A percentile compares a stretch with the other conserved stretches of the same genome.
phyloP scores from a whole-genome alignment of 1,139 yeast species.

The Diutina rugosa region DNA sequence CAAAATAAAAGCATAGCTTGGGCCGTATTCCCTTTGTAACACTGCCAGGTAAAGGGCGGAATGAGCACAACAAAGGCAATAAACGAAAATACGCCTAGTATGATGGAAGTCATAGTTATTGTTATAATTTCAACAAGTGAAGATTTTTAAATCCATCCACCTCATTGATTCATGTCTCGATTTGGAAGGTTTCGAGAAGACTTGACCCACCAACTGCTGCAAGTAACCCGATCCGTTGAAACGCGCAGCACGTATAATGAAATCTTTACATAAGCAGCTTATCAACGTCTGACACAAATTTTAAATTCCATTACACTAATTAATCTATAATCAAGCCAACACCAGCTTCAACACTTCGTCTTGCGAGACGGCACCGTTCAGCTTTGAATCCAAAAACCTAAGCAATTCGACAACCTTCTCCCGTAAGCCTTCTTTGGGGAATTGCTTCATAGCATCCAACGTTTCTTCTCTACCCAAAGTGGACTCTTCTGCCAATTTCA shows the following conservation, averaged over 20 bases:
- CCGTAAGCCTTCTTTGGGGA: constrained; percentile 55
- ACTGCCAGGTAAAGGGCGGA: not conserved
- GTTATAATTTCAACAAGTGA: too few relatives aligned
- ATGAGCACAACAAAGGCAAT: not conserved
- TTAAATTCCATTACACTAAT: not conserved
- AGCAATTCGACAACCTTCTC: constrained; percentile 55
- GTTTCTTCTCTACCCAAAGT: constrained; percentile 78
- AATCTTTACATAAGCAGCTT: too few relatives aligned
- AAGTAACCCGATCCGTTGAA: not conserved
- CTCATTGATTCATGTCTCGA: not conserved
- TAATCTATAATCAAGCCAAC: not conserved
- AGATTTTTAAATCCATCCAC: not conserved
- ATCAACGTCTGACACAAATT: not conserved
- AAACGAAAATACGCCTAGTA: not conserved
- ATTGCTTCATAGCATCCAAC: constrained; percentile 67
- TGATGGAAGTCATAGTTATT: not conserved
- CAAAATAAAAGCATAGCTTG: not conserved
- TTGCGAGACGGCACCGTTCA: not conserved
- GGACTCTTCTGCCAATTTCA: constrained; percentile 54
- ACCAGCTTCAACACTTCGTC: constrained; percentile 2
- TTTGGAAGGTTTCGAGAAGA: not conserved
- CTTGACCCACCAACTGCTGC: not conserved
- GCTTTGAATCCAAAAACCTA: constrained; percentile 46
- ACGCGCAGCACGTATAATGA: not conserved
- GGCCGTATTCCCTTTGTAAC: not conserved